phyloP scores from a whole-genome alignment of 192 early-diverging fungal species.

The Coemansia sp. region DNA sequence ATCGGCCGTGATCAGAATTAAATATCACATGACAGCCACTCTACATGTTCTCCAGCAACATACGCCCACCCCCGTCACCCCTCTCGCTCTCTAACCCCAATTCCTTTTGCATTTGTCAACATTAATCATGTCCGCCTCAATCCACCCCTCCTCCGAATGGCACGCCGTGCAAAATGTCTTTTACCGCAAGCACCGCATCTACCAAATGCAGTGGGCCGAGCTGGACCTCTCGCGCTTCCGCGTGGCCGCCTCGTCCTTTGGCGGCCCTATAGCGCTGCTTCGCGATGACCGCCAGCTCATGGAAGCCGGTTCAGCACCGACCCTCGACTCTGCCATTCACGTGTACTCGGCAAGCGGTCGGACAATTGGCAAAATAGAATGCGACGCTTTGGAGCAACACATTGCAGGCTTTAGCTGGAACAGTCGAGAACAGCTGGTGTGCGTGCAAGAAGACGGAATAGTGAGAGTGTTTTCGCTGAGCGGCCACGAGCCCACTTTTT shows the following conservation, averaged over 20 bases:
- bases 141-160: constrained; percentile 40
- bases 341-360: constrained; percentile 85
- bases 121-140: background rate
- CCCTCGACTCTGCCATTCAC: constrained; percentile 72
- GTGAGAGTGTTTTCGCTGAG: constrained; percentile 78
- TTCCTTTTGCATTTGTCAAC: background rate
- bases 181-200: constrained; percentile 70
- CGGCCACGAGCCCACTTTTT: constrained; percentile 60
- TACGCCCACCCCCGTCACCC: background rate
- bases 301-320: constrained; percentile 65
- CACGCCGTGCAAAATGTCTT: constrained; percentile 45
- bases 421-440: constrained; percentile 76
- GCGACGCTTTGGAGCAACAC: constrained; percentile 74
- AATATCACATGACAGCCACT: background rate
- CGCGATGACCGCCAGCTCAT: constrained; percentile 84
- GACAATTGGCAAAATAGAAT: constrained; percentile 83
- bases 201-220: constrained; percentile 85
- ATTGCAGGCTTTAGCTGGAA: constrained; percentile 95
- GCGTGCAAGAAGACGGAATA: constrained; percentile 79
- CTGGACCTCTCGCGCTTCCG: constrained; percentile 79
- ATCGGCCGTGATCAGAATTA: no score
- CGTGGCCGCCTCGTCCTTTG: constrained; percentile 82
- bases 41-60: no score
- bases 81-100: background rate
- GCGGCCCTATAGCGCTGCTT: constrained; percentile 93